These are phyloP conservation scores for Apophysomyces sp. DNA, from an alignment of 371 early-diverging fungal species.

Conservation along the genomic window DNA sequence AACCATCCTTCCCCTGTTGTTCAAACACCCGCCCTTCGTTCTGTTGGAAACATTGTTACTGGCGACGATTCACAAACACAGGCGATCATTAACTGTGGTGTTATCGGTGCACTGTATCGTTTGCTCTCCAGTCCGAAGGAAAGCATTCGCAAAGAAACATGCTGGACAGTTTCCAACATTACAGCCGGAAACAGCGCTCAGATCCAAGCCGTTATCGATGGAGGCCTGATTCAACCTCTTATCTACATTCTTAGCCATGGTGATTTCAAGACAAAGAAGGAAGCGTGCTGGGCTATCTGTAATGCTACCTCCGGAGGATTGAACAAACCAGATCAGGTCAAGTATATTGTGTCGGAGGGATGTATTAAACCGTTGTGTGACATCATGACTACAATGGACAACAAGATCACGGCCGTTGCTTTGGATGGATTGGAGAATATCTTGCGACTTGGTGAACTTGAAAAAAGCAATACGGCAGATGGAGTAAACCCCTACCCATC, in stretches of 20 bases:
- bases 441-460: slow-evolving; percentile 52
- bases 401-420: slow-evolving; percentile 82
- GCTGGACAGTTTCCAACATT: slow-evolving; percentile 99
- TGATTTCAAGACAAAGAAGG: slow-evolving; percentile 42
- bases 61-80: slow-evolving; percentile 98
- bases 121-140: slow-evolving; percentile 88
- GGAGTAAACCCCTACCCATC: slow-evolving; percentile 84
- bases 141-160: slow-evolving; percentile 97
- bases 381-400: slow-evolving; percentile 73
- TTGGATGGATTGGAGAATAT: slow-evolving; percentile 91
- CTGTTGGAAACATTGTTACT: slow-evolving; percentile 99
- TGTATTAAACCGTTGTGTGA: slow-evolving; percentile 87
- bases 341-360: slow-evolving; percentile 76
- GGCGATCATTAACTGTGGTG: slow-evolving; percentile 88
- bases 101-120: slow-evolving; percentile 72
- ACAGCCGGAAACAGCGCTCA: slow-evolving; percentile 96
- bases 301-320: slow-evolving; percentile 90
- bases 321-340: slow-evolving; percentile 71
- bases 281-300: slow-evolving; percentile 95
- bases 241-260: slow-evolving; percentile 81
- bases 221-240: slow-evolving; percentile 89
- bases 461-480: slow-evolving; percentile 41
- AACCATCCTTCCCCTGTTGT: slow-evolving; percentile 84
- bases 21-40: slow-evolving; percentile 97
- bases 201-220: slow-evolving; percentile 94